phyloP scores from a whole-genome alignment of 768 basidiomycete genomes.

The Agaricus sinodeliciosus region DNA sequence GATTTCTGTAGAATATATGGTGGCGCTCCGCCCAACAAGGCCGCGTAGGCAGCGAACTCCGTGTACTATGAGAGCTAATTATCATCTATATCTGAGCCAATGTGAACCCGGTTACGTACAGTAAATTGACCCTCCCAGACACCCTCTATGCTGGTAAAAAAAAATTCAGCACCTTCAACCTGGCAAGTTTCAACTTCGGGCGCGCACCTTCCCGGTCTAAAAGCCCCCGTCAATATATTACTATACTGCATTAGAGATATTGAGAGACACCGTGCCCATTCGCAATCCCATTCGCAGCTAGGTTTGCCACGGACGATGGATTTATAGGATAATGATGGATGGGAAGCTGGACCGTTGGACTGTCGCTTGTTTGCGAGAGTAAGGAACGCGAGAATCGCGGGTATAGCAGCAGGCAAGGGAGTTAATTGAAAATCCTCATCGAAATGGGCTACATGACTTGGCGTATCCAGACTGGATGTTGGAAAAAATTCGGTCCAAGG shows the following conservation, averaged over 20 bases:
- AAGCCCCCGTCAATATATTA: conserved; percentile 36
- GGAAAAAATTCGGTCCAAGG: conserved; percentile 49
- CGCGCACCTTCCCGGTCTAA: conserved; percentile 50
- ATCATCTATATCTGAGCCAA: background rate
- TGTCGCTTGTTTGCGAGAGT: conserved; percentile 39
- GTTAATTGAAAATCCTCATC: conserved; percentile 37
- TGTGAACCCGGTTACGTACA: conserved; percentile 30
- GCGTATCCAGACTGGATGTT: conserved; percentile 14
- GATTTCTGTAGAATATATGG: conserved; percentile 66
- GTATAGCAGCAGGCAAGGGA: conserved; percentile 58
- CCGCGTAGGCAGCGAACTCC: conserved; percentile 81
- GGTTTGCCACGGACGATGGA: background rate
- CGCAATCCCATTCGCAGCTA: conserved; percentile 56
- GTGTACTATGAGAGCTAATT: conserved; percentile 44
- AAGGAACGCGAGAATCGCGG: conserved; percentile 69
- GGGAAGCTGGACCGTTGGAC: conserved; percentile 27
- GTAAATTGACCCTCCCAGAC: conserved; percentile 79
- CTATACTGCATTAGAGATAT: conserved; percentile 25
- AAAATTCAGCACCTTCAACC: background rate
- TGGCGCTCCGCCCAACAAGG: conserved; percentile 61
- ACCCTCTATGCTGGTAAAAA: conserved; percentile 50
- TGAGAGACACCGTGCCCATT: conserved; percentile 56
- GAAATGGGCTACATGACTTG: conserved; percentile 32
- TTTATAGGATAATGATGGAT: conserved; percentile 19
- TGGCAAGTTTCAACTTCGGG: background rate